Evolutionary conservation across 495 filamentous ascomycete species (phyloP), one percentile per base, ranked within the genome.

Genomic region (Bombardia bombarda): DNA sequence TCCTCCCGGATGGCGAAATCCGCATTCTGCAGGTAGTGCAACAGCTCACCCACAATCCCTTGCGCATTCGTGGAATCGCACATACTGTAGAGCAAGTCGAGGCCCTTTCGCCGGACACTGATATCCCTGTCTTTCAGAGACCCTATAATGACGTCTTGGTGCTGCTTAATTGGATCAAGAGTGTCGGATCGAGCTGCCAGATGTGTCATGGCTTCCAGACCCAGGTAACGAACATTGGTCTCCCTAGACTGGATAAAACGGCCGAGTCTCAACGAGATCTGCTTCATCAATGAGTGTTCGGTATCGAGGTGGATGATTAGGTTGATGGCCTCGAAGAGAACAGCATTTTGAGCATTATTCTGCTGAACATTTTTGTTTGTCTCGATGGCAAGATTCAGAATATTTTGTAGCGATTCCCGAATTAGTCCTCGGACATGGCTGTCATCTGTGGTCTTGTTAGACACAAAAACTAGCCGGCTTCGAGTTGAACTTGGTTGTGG

Each of bases 21-120:
- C 9, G 93, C 93, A 33, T 83, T 94, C 51, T 96, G 90, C 4
- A 99, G 75, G 65, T 97, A 96, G 46, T 88, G 84, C 17, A 99
- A 66, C 36, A 99, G 80, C 67, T 99, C 93, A 38, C 83, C 80
- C 30, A 99, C 93, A 49, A 99, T 95, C 3, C 85, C 81, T 43
- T 83, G 83, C 4, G 93, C 86, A 62, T 97, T 99, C 3, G 82
- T 82, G 25, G 83, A 77, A 59, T 99, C 93, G 61, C 93, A 99
- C 93, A 99, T 99, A 77, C 93, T 97, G 75, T 99, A 99, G 18
- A 99, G 75, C 42, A 99, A 67, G 64, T 99, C 93, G 32, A 99
- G 74, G 18, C 88, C 93, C 61, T 99, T 96, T 41, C 93, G 80
- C 37, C 93, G 79, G 7, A 99, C 93, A 57, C 88, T 96, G 54